These are phyloP conservation scores for Priceomyces fermenticarens DNA, from an alignment of 805 yeast species.

Conservation along the genomic window DNA sequence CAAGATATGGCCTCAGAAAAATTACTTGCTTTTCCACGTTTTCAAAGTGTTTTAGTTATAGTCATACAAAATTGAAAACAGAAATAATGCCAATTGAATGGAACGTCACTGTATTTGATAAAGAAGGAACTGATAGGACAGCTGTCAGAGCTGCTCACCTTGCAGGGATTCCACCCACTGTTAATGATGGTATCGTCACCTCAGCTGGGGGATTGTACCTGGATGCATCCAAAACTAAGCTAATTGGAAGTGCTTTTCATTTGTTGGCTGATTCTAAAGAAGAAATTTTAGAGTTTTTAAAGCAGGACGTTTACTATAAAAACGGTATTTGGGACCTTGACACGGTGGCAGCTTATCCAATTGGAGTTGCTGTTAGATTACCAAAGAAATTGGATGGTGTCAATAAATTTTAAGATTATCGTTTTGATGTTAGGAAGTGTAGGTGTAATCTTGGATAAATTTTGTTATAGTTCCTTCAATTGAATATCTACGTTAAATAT, in stretches of 20 bases:
- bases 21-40: too few species aligned
- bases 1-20: too few species aligned
- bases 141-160: constrained; percentile 50
- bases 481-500: too few species aligned
- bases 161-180: constrained; percentile 23
- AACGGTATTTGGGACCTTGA: constrained; percentile 77
- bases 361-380: constrained; percentile 32
- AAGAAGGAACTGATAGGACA: constrained; percentile 59
- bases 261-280: constrained; percentile 62
- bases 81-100: constrained; percentile 45
- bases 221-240: constrained; percentile 43
- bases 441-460: too few species aligned
- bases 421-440: too few species aligned
- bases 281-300: constrained; percentile 62
- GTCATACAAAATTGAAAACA: neutral
- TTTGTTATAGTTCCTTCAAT: too few species aligned
- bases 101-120: constrained; percentile 68
- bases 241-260: constrained; percentile 69
- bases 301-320: constrained; percentile 58
- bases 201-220: constrained; percentile 43
- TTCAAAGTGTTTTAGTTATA: too few species aligned
- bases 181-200: constrained; percentile 36
- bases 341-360: constrained; percentile 56
- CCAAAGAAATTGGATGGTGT: constrained; percentile 36
- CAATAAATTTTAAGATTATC: constrained; percentile 5